Evolutionary conservation across 2,329 filamentous ascomycete species (phyloP).

Genomic region (Phyllosticta citribraziliensis): DNA sequence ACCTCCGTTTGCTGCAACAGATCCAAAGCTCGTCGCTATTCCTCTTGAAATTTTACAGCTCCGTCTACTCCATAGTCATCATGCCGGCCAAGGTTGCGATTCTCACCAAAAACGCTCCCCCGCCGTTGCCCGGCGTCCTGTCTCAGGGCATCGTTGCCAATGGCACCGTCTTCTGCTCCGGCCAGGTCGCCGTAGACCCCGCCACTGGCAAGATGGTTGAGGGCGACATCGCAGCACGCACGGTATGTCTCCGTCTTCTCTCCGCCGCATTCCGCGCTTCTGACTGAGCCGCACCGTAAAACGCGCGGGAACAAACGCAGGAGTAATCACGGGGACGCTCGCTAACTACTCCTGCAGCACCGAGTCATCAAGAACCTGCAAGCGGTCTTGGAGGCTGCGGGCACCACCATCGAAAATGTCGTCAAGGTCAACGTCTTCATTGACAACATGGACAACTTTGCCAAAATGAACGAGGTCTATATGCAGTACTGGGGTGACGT

Average conservation of each 20-base stretch:
- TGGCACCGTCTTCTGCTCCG: constrained; percentile 9
- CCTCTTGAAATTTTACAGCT: not conserved
- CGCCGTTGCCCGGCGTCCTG: constrained; percentile 7
- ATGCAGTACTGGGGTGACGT: constrained; percentile 15
- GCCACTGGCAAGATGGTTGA: constrained; percentile 8
- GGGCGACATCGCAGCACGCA: constrained; percentile 5
- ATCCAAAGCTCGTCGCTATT: not conserved
- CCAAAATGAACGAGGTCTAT: constrained; percentile 22
- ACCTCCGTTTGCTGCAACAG: not conserved
- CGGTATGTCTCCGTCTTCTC: not conserved
- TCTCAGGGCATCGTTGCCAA: constrained; percentile 10
- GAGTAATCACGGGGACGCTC: not conserved
- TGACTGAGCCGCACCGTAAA: not conserved
- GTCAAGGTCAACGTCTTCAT: constrained; percentile 24
- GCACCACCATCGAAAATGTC: constrained; percentile 20
- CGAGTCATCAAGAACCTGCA: constrained; percentile 8
- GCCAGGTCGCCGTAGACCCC: constrained; percentile 2
- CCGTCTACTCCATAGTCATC: not conserved
- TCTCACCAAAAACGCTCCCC: constrained; percentile 8
- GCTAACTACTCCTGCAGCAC: constrained; percentile 1
- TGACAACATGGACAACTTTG: constrained; percentile 21
- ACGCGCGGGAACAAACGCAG: not conserved
- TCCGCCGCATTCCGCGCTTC: not conserved
- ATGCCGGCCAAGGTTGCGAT: constrained; percentile 8
- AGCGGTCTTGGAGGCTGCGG: constrained; percentile 17